Evolutionary conservation across 352 stramenopile genomes (phyloP).

Genomic region (Globisporangium carolinianum): DNA sequence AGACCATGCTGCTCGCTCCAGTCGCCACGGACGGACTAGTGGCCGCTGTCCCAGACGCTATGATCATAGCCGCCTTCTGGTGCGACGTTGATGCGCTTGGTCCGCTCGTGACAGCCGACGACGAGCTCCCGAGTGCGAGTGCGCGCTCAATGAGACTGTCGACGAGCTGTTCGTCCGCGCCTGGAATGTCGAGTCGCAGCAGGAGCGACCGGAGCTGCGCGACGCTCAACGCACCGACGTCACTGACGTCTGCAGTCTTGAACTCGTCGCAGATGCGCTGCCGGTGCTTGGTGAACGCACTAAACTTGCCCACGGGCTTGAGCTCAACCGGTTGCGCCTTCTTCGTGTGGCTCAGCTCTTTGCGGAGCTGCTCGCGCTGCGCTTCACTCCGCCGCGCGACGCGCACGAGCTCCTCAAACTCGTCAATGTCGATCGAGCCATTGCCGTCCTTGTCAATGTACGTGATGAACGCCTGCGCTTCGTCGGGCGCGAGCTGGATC

Average conservation of each 20-base stretch:
- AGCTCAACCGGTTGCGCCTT: conserved; percentile 9
- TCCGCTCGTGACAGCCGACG: background rate
- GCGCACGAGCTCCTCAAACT: conserved; percentile 79
- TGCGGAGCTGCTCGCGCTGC: conserved; percentile 65
- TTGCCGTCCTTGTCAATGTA: conserved; percentile 83
- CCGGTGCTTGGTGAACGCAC: conserved; percentile 38
- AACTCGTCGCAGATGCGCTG: conserved; percentile 66
- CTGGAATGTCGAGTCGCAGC: conserved; percentile 35
- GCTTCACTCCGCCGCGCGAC: conserved; percentile 61
- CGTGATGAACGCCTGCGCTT: conserved; percentile 62
- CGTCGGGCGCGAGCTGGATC: conserved; percentile 61
- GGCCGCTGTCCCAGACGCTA: background rate
- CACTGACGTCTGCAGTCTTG: conserved; percentile 29
- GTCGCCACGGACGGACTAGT: background rate
- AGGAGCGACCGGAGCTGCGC: conserved; percentile 44
- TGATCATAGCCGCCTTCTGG: too few relatives aligned
- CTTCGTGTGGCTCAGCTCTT: conserved; percentile 47
- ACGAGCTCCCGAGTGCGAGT: conserved; percentile 11
- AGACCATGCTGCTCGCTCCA: conserved; percentile 18
- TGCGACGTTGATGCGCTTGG: too few relatives aligned
- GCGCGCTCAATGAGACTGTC: conserved; percentile 37
- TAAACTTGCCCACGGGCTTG: conserved; percentile 35
- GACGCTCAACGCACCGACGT: conserved; percentile 27
- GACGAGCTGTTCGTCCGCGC: conserved; percentile 39
- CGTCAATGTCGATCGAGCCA: conserved; percentile 77